Evolutionary conservation across 768 basidiomycete species (phyloP), one percentile per base, ranked within the genome.

Genomic region (Chalciporus chontae): DNA sequence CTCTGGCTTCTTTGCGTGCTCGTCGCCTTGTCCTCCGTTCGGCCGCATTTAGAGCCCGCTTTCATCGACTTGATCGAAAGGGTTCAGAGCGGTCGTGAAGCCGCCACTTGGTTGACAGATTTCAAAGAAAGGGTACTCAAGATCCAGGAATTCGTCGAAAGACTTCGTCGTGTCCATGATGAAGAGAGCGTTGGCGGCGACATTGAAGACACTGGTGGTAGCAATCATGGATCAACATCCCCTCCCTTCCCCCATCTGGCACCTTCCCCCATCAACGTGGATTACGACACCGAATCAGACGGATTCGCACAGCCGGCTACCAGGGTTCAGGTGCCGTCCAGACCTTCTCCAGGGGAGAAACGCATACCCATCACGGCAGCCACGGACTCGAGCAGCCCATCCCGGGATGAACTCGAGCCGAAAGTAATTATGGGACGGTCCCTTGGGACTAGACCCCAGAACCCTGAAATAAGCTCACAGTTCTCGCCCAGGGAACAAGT

Each of bases 1-100:
- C 67, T 84, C 5, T 83, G 81, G 81, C 49, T 76, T 9, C 59
- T 73, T 43, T 71, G 73, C 54, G 58, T 69, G 32, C 58, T 77
- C 17, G 47, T 60, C 45, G 64, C 61, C 26, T 19, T 56, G 45
- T 58, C 58, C 45, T 53, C 54, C 42, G 45, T 45, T 36, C 49
- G 43, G 55, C 17, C 54, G 37, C 50, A 48, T 18, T 53, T 43
- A 2, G 40, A 34, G 17, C 8, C 57, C 47, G 54, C 50, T 43
- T 48, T 67, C 49, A 38, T 37, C 36, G 56, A 47, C 39, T 11
- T 58, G 52, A 45, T 55, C 19, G 39, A 23, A 52, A 47, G 48
- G 44, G 54, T 50, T 9, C 59, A 57, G 15, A 10, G 24, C 24
- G 51, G 51, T 19, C 44, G 47, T 57, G 55, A 56, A 52, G 21